Evolutionary conservation across 306 rosid genomes (phyloP), one percentile per base, ranked within the genome.

Genomic region (Rubus idaeus): DNA sequence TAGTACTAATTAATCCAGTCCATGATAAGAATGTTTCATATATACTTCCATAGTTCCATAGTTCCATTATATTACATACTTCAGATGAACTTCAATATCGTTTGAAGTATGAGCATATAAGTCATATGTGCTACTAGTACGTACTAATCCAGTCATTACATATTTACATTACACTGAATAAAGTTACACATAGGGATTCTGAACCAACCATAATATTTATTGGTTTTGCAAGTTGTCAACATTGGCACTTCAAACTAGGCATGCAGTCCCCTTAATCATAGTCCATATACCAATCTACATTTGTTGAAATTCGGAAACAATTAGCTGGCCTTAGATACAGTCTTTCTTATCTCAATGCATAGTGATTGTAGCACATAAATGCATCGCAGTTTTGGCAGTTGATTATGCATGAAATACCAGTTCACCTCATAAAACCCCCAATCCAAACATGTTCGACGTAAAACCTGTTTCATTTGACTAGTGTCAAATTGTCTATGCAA

Each of bases 191-290:
- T 20, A 57, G 63, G 8, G 26, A 56, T 8, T 18, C 61, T 56
- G 61, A 56, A 56, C 61, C 61, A 56, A 56, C 61, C 4, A 23
- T 26, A 60, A n/a, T 60, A 60, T 60, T 60, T 60, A 60, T 61
- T 26, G 6, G 67, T 61, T 61, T 30, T 61, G 35, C 12, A 63
- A 7, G 69, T 1, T 40, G 42, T 74, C 46, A 58, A 41, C 64
- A 41, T 39, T 69, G 90, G 88, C 95, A 86, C 92, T 42, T 81
- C 68, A 30, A 83, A 81, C 88, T 40, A 86, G 85, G 80, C 72
- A 70, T 13, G 67, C 41, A 30, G 42, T 3, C 73, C 44, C 60
- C 51, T 39, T 10, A 23, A 55, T 71, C 71, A 53, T 81, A 77
- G 70, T 74, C 40, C 68, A 77, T 74, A 45, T 74, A 45, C 8